These are phyloP conservation scores for Diplodia seriata DNA, from an alignment of 2,329 filamentous ascomycete genomes.

Conservation along the genomic window DNA sequence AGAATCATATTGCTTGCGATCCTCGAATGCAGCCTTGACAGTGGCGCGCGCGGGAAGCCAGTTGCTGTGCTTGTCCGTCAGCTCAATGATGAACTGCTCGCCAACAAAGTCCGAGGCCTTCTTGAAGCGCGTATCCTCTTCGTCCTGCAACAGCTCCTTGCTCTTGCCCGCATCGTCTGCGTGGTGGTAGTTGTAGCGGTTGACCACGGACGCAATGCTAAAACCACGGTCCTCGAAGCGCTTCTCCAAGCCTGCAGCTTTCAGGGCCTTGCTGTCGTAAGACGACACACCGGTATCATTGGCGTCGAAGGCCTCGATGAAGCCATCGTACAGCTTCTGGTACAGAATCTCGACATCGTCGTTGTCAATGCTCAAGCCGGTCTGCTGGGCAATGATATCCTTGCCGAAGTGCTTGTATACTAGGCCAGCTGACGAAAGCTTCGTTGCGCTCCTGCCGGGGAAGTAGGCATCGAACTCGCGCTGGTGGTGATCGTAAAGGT, in stretches of 20 bases:
- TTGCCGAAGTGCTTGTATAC: slow-evolving; percentile 96
- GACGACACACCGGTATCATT: slow-evolving; percentile 94
- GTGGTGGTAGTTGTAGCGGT: slow-evolving; percentile 73
- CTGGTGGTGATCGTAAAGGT: slow-evolving; percentile 98
- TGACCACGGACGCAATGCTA: slow-evolving; percentile 85
- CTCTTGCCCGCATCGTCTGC: slow-evolving; percentile 53
- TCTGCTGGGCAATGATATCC: slow-evolving; percentile 75
- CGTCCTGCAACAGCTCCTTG: slow-evolving; percentile 62
- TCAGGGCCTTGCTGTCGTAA: slow-evolving; percentile 75
- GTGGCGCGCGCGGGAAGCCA: slow-evolving; percentile 89
- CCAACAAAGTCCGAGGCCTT: slow-evolving; percentile 83
- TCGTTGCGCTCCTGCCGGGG: slow-evolving; percentile 75
- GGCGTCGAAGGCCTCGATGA: slow-evolving; percentile 94
- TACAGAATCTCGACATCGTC: slow-evolving; percentile 77
- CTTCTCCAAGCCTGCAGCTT: slow-evolving; percentile 76
- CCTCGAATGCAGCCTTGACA: slow-evolving; percentile 76
- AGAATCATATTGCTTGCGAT: slow-evolving; percentile 71
- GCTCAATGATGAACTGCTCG: slow-evolving; percentile 81
- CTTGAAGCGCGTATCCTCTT: slow-evolving; percentile 82
- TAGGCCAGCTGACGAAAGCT: slow-evolving; percentile 90
- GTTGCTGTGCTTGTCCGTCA: slow-evolving; percentile 74
- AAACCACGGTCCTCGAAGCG: slow-evolving; percentile 84
- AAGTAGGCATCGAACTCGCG: slow-evolving; percentile 87
- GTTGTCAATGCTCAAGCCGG: slow-evolving; percentile 65
- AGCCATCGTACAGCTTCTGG: slow-evolving; percentile 88